Evolutionary conservation across 2,329 filamentous ascomycete species (phyloP).

Genomic region (Talaromyces verruculosus): DNA sequence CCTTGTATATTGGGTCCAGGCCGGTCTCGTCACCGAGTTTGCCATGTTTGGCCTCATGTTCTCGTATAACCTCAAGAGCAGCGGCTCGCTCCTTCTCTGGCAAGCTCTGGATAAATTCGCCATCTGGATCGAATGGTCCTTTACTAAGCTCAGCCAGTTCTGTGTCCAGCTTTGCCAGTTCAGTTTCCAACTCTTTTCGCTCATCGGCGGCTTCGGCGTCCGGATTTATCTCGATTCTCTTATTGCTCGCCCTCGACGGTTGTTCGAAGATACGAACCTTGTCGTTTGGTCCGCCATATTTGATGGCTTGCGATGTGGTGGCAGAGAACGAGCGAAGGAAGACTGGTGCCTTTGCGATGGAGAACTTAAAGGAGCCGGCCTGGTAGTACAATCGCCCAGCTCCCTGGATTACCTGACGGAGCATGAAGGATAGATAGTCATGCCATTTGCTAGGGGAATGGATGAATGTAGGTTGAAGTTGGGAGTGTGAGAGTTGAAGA

Average conservation of each 20-base stretch:
- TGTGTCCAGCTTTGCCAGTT: constrained; percentile 42
- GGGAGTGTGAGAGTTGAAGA: not conserved
- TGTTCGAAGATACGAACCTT: constrained; percentile 48
- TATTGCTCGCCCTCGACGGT: constrained; percentile 37
- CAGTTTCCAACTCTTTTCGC: constrained; percentile 36
- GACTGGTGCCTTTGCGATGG: constrained; percentile 27
- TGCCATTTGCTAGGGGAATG: constrained; percentile 31
- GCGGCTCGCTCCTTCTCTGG: constrained; percentile 44
- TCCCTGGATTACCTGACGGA: constrained; percentile 46
- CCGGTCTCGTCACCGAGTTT: constrained; percentile 26
- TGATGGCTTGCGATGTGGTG: constrained; percentile 30
- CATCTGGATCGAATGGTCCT: constrained; percentile 46
- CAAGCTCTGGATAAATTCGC: constrained; percentile 45
- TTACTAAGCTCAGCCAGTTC: constrained; percentile 43
- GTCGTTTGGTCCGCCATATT: constrained; percentile 41
- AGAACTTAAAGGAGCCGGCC: constrained; percentile 34
- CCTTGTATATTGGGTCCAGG: constrained; percentile 41
- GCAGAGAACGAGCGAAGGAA: constrained; percentile 35
- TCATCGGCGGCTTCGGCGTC: constrained; percentile 43
- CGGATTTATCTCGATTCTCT: constrained; percentile 38
- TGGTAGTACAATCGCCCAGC: constrained; percentile 47
- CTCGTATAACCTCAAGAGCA: constrained; percentile 44
- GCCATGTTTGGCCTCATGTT: constrained; percentile 42
- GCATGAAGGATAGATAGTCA: constrained; percentile 41
- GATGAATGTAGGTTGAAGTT: constrained; percentile 3